phyloP scores from a whole-genome alignment of 129 eudicot species.

The carrot (Daucus carota) region DH1_v3.0 NC_030381.2:16188501-16189000 shows the following conservation, averaged over 20 bases:
- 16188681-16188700: neutral
- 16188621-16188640: neutral
- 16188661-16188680: neutral
- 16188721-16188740: neutral
- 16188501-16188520: too few species aligned
- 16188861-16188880: neutral
- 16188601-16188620: conserved; percentile 1
- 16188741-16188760: neutral
- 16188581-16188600: neutral
- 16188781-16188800: neutral
- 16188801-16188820: too few species aligned
- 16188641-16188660: conserved; percentile 6
- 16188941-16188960: conserved; percentile 14
- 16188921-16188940: conserved; percentile 4
- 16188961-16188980: neutral
- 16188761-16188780: neutral
- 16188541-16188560: conserved; percentile 10
- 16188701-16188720: neutral
- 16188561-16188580: neutral
- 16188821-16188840: neutral
- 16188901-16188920: conserved; percentile 10
- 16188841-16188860: neutral
- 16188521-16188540: neutral
- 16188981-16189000: neutral
- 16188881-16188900: conserved; percentile 5